Conservation (phyloP, 768 basidiomycete genomes). For the Amanita inopinata region DNA sequence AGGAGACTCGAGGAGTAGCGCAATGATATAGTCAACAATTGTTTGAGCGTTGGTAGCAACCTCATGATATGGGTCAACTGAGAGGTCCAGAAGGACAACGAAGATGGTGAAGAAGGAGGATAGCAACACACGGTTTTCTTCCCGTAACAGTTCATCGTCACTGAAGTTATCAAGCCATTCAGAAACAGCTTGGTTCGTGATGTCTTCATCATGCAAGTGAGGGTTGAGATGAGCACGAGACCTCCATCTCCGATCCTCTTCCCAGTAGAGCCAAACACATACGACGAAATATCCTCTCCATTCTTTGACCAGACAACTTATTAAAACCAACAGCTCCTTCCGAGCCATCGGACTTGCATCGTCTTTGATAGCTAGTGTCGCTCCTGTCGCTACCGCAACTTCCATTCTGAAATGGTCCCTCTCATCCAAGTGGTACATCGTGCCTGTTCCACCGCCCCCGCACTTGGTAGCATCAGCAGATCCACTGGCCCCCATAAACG, state of each 20-base stretch:
- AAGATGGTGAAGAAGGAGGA: conserved; percentile 95
- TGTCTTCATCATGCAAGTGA: conserved; percentile 53
- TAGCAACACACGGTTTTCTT: conserved; percentile 74
- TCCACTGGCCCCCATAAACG: conserved; percentile 86
- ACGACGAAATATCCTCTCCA: conserved; percentile 95
- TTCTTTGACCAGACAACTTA: conserved; percentile 90
- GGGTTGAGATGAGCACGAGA: conserved; percentile 25
- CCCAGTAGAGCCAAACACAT: conserved; percentile 95
- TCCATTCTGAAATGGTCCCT: conserved; percentile 82
- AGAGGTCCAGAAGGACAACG: conserved; percentile 78
- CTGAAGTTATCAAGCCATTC: conserved; percentile 73
- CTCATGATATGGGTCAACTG: conserved; percentile 88
- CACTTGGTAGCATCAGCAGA: conserved; percentile 53
- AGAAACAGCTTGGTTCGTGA: conserved; percentile 58
- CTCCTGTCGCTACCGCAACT: conserved; percentile 83
- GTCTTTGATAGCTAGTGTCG: conserved; percentile 79
- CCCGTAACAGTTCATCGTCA: conserved; percentile 54
- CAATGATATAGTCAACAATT: conserved; percentile 87
- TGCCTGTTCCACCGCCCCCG: conserved; percentile 82
- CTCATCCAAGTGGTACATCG: conserved; percentile 67
- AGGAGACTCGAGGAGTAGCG: conserved; percentile 81
- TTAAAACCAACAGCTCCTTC: conserved; percentile 85
- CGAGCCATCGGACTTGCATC: conserved; percentile 96
- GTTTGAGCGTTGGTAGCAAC: conserved; percentile 88
- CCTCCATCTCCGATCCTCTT: conserved; percentile 72